Evolutionary conservation across 371 early-diverging fungal species (phyloP).

Genomic region (Nematocida sp.): DNA sequence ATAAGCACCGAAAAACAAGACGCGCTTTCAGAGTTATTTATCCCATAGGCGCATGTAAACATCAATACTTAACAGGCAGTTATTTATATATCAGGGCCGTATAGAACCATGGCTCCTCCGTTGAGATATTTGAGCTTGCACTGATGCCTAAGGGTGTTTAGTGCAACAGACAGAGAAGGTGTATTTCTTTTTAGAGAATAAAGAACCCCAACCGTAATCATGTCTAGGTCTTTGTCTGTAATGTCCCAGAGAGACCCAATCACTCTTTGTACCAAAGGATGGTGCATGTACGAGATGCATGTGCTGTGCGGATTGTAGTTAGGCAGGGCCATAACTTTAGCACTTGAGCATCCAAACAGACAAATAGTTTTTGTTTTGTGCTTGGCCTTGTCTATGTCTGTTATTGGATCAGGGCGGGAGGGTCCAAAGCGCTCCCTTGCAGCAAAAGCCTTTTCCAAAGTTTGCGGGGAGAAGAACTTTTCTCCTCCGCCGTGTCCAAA

Average conservation of each 20-base stretch:
- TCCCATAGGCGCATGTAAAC: too few relatives aligned
- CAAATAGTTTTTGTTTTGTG: conserved; percentile 36
- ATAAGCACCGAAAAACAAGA: too few relatives aligned
- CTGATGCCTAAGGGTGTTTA: conserved; percentile 68
- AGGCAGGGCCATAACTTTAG: conserved; percentile 27
- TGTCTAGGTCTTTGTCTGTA: conserved; percentile 90
- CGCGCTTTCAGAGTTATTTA: too few relatives aligned
- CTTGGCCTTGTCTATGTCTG: background rate
- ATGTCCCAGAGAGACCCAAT: conserved; percentile 96
- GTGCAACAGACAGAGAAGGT: conserved; percentile 70
- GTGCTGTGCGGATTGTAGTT: conserved; percentile 35
- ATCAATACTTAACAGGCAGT: too few relatives aligned
- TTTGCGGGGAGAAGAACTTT: conserved; percentile 67
- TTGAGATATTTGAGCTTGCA: conserved; percentile 72
- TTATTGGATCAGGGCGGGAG: too few relatives aligned
- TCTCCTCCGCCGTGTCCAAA: conserved; percentile 94
- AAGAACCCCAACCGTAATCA: conserved; percentile 68
- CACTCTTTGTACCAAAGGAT: conserved; percentile 61
- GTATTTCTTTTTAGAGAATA: conserved; percentile 52
- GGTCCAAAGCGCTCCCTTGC: too few relatives aligned
- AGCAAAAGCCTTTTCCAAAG: background rate
- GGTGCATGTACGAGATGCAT: conserved; percentile 23
- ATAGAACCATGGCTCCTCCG: conserved; percentile 86
- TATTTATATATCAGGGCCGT: too few relatives aligned
- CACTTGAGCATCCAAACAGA: conserved; percentile 64